Evolutionary conservation across 1,139 yeast genomes (phyloP), one percentile per base, ranked within the genome.

Genomic region (Hyphopichia pseudoburtonii): DNA sequence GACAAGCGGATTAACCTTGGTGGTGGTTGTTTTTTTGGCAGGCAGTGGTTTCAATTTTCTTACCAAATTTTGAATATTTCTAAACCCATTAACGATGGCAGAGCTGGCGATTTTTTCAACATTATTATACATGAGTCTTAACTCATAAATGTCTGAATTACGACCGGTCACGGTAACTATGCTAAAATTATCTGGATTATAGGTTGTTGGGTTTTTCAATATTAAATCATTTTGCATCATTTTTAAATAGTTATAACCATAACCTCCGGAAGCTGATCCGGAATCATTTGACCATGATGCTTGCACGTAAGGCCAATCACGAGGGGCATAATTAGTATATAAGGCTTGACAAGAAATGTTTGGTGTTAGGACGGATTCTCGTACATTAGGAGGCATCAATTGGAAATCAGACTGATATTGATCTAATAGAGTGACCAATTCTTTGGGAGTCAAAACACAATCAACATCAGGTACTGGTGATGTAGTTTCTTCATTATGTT

Each of bases 191-290:
- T 46, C 51, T n/a, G 26, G 31, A 5, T 45, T 59, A 42, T 44
- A 53, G n/a, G 40, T 37, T 3, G 38, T 40, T 3, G 63, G 48
- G 40, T 56, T 43, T 48, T 50, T 33, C 34, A 51, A 28, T 3
- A 57, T 39, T 23, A 70, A 46, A 22, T 68, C 60, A 17, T 50
- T 43, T 44, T 65, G 70, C 43, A 67, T 54, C 25, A 70, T 56
- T 17, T 57, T 50, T 34, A 83, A 58, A 52, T 83, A 85, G 45
- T 79, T 79, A 49, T 66, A 70, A 2, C 86, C 87, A 58, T 86
- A 92, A 0, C 98, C 98, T 2, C 98, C 98, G 1, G 96, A 86
- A 3, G 84, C 62, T n/a, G 86, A 81, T 1, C 97, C 97, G 4
- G 66, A 63, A 52, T 87, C 87, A 35, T 80, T 81, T 15, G 75